A percentile compares a stretch with the other conserved stretches of the same genome.
phyloP scores from a whole-genome alignment of 768 basidiomycete genomes.

The Rhodocollybia butyracea region DNA sequence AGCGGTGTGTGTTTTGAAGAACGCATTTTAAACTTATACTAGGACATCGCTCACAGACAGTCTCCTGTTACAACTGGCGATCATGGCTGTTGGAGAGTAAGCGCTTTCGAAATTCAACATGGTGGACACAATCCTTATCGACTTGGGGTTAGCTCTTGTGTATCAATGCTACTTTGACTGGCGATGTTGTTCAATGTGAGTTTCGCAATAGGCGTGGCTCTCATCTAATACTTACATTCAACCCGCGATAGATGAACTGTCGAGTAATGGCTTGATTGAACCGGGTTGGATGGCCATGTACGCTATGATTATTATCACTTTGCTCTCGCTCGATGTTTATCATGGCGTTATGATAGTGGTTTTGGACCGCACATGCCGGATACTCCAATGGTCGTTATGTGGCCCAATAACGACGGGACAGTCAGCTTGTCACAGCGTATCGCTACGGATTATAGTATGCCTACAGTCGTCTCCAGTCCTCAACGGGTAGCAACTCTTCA shows the following conservation, averaged over 20 bases:
- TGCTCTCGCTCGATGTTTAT: neutral
- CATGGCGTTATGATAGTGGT: constrained; percentile 39
- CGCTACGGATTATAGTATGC: constrained; percentile 51
- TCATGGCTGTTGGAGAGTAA: constrained; percentile 22
- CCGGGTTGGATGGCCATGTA: constrained; percentile 66
- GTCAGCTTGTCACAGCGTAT: constrained; percentile 66
- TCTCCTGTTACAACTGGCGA: constrained; percentile 21
- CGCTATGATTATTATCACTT: constrained; percentile 14
- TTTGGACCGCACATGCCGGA: constrained; percentile 54
- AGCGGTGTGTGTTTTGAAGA: neutral
- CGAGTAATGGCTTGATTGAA: constrained; percentile 34
- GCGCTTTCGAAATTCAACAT: neutral
- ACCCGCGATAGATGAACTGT: constrained; percentile 39
- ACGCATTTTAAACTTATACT: neutral
- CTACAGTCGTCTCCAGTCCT: constrained; percentile 50
- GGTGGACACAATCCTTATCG: neutral
- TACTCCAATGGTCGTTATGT: constrained; percentile 71
- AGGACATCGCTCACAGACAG: neutral
- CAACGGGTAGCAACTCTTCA: constrained; percentile 45
- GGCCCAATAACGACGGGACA: constrained; percentile 59
- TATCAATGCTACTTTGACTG: constrained; percentile 42
- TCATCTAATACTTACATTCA: neutral
- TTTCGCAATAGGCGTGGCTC: neutral
- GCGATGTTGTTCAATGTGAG: constrained; percentile 29
- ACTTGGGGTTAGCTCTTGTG: constrained; percentile 32